Evolutionary conservation across 2,329 filamentous ascomycete species (phyloP).

Genomic region (Harringtonia aguacate): DNA sequence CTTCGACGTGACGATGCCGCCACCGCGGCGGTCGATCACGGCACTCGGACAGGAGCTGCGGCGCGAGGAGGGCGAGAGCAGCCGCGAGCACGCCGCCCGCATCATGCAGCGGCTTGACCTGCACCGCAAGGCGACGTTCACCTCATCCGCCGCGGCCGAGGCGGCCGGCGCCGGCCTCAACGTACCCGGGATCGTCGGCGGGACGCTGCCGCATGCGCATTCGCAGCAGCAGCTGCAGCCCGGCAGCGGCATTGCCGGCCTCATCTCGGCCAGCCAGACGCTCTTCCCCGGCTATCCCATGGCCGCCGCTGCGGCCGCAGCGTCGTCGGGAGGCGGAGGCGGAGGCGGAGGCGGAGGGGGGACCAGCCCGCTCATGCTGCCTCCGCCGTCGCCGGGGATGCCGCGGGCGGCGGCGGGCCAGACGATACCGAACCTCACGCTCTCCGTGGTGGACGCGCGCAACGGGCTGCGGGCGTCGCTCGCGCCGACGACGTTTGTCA

Average conservation of each 20-base stretch:
- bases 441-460: too few species aligned
- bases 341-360: too few species aligned
- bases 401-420: slow-evolving; percentile 39
- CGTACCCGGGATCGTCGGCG: not conserved
- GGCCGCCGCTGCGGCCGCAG: slow-evolving; percentile 10
- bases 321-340: too few species aligned
- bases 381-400: slow-evolving; percentile 19
- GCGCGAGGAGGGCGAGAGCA: slow-evolving; percentile 60
- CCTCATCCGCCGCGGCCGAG: not conserved
- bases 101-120: slow-evolving; percentile 91
- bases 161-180: not conserved
- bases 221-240: slow-evolving; percentile 14
- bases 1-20: slow-evolving; percentile 49
- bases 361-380: not conserved
- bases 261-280: slow-evolving; percentile 77
- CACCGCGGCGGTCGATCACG: slow-evolving; percentile 46
- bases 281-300: slow-evolving; percentile 54
- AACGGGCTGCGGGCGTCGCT: slow-evolving; percentile 27
- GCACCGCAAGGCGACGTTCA: slow-evolving; percentile 63
- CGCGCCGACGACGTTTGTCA: slow-evolving; percentile 73
- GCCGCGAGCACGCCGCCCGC: slow-evolving; percentile 70
- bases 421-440: slow-evolving; percentile 12
- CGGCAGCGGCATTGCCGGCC: slow-evolving; percentile 65
- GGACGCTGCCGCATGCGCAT: slow-evolving; percentile 20
- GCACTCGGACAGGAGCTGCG: slow-evolving; percentile 37